Conservation (phyloP, 2,329 filamentous ascomycete species). For the Penicillium sp. region DNA sequence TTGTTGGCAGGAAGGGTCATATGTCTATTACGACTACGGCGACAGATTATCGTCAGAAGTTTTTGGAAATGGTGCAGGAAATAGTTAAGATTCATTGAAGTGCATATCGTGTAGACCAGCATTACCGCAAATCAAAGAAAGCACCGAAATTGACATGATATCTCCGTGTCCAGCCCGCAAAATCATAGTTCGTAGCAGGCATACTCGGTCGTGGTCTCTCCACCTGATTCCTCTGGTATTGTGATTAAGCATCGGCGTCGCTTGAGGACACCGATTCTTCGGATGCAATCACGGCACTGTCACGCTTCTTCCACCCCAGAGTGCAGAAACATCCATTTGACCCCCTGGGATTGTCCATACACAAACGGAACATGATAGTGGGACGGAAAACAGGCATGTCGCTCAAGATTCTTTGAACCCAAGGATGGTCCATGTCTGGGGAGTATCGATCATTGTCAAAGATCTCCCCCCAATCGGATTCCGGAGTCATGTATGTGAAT, state of each 20-base stretch:
- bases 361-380: background rate
- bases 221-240: background rate
- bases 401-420: background rate
- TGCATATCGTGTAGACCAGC: background rate
- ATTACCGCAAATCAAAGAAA: background rate
- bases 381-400: background rate
- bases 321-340: background rate
- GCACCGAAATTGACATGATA: background rate
- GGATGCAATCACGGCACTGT: background rate
- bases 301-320: background rate
- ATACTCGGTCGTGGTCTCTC: background rate
- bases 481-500: background rate
- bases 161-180: background rate
- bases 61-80: constrained; percentile 59
- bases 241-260: background rate
- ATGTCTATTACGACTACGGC: constrained; percentile 78
- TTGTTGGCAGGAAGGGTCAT: constrained; percentile 67
- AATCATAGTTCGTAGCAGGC: background rate
- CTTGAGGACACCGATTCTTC: background rate
- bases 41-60: constrained; percentile 68
- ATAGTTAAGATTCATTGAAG: constrained; percentile 47
- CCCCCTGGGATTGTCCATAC: background rate
- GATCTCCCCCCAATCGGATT: background rate
- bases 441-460: background rate
- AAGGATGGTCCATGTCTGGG: background rate